phyloP scores from a whole-genome alignment of 768 basidiomycete genomes.

The Hebeloma cylindrosporum region DNA sequence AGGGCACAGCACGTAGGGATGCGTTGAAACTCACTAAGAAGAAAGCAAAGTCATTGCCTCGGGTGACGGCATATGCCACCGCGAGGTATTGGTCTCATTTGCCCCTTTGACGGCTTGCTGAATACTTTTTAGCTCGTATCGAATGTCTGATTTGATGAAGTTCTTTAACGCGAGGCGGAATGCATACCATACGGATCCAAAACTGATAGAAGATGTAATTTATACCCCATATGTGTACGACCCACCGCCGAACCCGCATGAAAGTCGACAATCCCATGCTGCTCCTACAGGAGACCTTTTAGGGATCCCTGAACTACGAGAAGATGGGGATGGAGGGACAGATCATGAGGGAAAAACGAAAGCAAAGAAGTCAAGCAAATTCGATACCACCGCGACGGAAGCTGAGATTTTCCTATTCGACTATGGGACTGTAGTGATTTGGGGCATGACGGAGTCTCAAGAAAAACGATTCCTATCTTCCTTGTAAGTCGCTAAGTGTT shows the following conservation, averaged over 20 bases:
- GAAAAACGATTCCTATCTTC: conserved; percentile 89
- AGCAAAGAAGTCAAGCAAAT: conserved; percentile 63
- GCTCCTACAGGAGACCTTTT: conserved; percentile 71
- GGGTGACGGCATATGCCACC: conserved; percentile 96
- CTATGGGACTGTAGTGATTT: conserved; percentile 94
- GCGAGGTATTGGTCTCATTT: conserved; percentile 59
- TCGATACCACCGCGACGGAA: conserved; percentile 61
- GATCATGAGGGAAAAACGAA: conserved; percentile 31
- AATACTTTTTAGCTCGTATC: conserved; percentile 66
- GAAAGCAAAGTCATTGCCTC: conserved; percentile 86
- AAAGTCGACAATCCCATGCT: conserved; percentile 28
- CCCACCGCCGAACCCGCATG: conserved; percentile 38
- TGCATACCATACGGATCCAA: conserved; percentile 84
- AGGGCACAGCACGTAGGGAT: conserved; percentile 90
- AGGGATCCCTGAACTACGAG: conserved; percentile 69
- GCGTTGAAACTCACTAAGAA: conserved; percentile 89
- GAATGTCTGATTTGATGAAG: conserved; percentile 82
- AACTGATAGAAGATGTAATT: conserved; percentile 88
- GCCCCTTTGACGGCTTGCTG: conserved; percentile 1
- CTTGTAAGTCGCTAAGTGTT: conserved; percentile 55
- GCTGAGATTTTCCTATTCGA: conserved; percentile 93
- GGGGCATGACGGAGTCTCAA: conserved; percentile 95
- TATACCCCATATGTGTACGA: conserved; percentile 92
- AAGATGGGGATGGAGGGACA: conserved; percentile 33
- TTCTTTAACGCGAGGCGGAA: conserved; percentile 83